These are phyloP conservation scores for Orbilia blumenaviensis DNA, from an alignment of 2,329 filamentous ascomycete species.

Conservation along the genomic window DNA sequence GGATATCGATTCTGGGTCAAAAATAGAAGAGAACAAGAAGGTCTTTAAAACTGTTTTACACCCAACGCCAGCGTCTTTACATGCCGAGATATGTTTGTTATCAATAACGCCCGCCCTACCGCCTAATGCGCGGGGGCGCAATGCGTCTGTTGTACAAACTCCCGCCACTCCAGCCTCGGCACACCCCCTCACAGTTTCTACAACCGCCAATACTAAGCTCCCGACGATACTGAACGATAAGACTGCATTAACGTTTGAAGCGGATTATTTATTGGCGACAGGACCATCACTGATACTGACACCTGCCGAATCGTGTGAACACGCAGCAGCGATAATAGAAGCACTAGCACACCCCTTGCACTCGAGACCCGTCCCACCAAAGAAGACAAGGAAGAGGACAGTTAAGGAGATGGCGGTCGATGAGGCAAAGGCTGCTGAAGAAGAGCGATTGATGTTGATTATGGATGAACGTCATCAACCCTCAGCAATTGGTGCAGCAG, in stretches of 20 bases:
- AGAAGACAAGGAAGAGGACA: constrained; percentile 90
- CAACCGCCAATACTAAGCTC: constrained; percentile 68
- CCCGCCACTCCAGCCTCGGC: constrained; percentile 60
- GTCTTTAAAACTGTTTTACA: constrained; percentile 83
- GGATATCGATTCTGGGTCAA: constrained; percentile 24
- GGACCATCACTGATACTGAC: constrained; percentile 79
- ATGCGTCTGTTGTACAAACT: constrained; percentile 70
- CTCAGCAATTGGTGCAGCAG: constrained; percentile 67
- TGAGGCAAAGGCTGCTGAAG: constrained; percentile 86
- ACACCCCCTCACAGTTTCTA: constrained; percentile 64
- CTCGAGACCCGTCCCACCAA: constrained; percentile 77
- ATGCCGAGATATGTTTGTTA: constrained; percentile 79
- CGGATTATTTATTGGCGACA: constrained; percentile 77
- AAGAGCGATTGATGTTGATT: constrained; percentile 91
- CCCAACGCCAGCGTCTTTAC: constrained; percentile 78
- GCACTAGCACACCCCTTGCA: constrained; percentile 80
- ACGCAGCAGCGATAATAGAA: constrained; percentile 76
- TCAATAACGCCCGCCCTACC: constrained; percentile 72
- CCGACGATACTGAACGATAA: constrained; percentile 77
- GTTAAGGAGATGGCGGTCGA: constrained; percentile 94
- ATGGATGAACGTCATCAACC: constrained; percentile 82
- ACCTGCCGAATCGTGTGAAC: constrained; percentile 74
- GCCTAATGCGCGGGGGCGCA: constrained; percentile 62
- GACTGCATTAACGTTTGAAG: constrained; percentile 78
- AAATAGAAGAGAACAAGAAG: constrained; percentile 72